Evolutionary conservation across 2,329 filamentous ascomycete genomes (phyloP).

Genomic region (Dactylella cylindrospora): DNA sequence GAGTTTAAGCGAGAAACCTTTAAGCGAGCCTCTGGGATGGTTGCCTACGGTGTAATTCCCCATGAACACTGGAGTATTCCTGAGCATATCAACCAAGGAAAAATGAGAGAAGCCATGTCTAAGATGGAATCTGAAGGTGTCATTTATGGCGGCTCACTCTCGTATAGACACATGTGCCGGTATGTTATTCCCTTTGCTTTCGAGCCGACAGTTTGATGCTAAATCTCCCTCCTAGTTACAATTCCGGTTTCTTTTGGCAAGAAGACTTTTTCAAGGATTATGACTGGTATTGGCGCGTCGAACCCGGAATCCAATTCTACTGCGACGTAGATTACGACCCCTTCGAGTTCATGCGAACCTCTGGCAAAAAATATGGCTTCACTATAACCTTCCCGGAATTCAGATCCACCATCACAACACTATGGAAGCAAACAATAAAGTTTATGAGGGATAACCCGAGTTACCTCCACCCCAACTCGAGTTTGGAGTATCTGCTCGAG

Average conservation of each 20-base stretch:
- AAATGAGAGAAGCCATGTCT: slow-evolving; percentile 45
- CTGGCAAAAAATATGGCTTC: slow-evolving; percentile 48
- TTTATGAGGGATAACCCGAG: slow-evolving; percentile 47
- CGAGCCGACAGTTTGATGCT: no score
- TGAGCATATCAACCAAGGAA: slow-evolving; percentile 45
- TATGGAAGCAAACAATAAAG: slow-evolving; percentile 46
- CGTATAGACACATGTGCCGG: slow-evolving; percentile 47
- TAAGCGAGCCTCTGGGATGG: slow-evolving; percentile 47
- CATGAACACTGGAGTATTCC: slow-evolving; percentile 47
- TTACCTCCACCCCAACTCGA: slow-evolving; percentile 46
- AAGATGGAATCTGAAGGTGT: slow-evolving; percentile 46
- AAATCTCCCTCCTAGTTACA: slow-evolving; percentile 44
- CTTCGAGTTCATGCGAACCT: slow-evolving; percentile 47
- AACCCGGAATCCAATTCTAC: slow-evolving; percentile 48
- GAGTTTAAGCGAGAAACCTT: slow-evolving; percentile 48
- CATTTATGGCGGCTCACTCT: slow-evolving; percentile 47
- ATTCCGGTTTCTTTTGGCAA: slow-evolving; percentile 49
- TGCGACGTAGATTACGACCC: slow-evolving; percentile 48
- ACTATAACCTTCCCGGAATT: slow-evolving; percentile 48
- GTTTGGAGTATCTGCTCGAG: slow-evolving; percentile 46
- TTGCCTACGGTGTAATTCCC: slow-evolving; percentile 47
- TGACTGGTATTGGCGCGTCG: slow-evolving; percentile 49
- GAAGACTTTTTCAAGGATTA: slow-evolving; percentile 46
- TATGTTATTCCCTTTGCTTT: slow-evolving; percentile 15
- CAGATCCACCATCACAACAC: slow-evolving; percentile 47